Evolutionary conservation across 495 filamentous ascomycete genomes (phyloP), one percentile per base, ranked within the genome.

Genomic region (Jackrogersella multiformis): DNA sequence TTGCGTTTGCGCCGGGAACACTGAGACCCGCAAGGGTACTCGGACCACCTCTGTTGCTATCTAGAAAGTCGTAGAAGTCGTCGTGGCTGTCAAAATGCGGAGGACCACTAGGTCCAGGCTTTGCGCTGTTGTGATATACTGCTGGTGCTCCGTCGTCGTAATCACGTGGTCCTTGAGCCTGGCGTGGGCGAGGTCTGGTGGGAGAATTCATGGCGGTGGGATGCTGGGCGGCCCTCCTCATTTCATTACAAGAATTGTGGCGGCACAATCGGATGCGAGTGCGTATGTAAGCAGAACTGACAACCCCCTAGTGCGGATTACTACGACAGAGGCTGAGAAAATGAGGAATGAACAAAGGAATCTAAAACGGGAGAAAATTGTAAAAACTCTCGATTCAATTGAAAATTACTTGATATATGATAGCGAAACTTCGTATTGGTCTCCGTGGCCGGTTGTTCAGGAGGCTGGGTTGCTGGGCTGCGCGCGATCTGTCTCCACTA

Each of bases 31-130:
- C 24, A 9, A 42, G 36, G 28, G 55, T 34, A 9, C 48, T 64
- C 24, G 39, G 13, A 4, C 49, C 61, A 3, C 64, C 67, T 36
- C 73, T 64, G 32, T 75, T 75, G 61, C 26, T 75, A 8, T 75
- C 70, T 7, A 75, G 52, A 28, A 75, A 75, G 38, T 70, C 55
- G 61, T 75, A 75, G 41, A 73, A 75, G 21, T 73, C 73, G 58
- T 75, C 73, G 67, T 73, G 70, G 26, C 58, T 73, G 46, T 66
- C 67, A 48, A 75, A 75, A 42, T 58, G 72, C 26, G 66, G 65
- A 0, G 53, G 26, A 38, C 42, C 35, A 39, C 52, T 44, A 12
- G 56, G 38, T 2, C 23, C 56, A 36, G 56, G 16, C 23, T 70
- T 70, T 21, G 56, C 56, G 56, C 48, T 60, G 51, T 30, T 64